These are phyloP conservation scores for Ophiostoma sp. DNA, from an alignment of 2,329 filamentous ascomycete species.

Conservation along the genomic window DNA sequence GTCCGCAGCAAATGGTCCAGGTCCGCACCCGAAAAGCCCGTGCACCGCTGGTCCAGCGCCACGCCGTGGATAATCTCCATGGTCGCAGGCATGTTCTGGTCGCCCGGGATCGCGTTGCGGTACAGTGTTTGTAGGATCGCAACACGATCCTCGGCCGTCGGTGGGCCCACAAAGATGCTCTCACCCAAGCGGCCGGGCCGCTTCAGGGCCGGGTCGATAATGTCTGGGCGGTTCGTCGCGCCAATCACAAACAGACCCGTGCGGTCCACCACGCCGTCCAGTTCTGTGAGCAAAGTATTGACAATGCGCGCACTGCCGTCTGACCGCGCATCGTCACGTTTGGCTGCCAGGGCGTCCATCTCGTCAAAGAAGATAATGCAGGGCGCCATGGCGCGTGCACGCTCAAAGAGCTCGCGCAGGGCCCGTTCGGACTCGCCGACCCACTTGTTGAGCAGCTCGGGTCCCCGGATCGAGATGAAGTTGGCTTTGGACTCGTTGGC, in stretches of 20 bases:
- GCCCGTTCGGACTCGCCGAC: constrained; percentile 95
- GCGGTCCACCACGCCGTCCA: constrained; percentile 80
- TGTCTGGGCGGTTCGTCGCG: constrained; percentile 92
- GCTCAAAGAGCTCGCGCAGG: constrained; percentile 86
- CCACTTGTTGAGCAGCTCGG: constrained; percentile 95
- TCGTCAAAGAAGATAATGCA: constrained; percentile 99
- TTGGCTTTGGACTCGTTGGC: constrained; percentile 95
- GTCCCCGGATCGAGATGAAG: constrained; percentile 97
- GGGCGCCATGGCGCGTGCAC: constrained; percentile 80
- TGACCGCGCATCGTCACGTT: constrained; percentile 68
- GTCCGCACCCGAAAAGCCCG: constrained; percentile 73
- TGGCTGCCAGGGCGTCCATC: constrained; percentile 81
- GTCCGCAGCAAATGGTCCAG: constrained; percentile 53
- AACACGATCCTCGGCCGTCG: constrained; percentile 70
- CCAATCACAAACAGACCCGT: constrained; percentile 91
- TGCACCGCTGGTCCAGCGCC: constrained; percentile 66
- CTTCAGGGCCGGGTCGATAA: constrained; percentile 94
- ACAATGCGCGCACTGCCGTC: constrained; percentile 88
- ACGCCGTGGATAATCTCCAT: constrained; percentile 54
- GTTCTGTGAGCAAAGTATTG: constrained; percentile 90
- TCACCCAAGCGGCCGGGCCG: constrained; percentile 87
- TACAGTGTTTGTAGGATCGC: constrained; percentile 78
- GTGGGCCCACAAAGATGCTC: constrained; percentile 77
- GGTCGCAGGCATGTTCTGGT: neutral
- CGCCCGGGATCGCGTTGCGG: constrained; percentile 46